These are phyloP conservation scores for Lepidium campestre DNA, from an alignment of 441 rosid genomes.

Conservation along the genomic window DNA sequence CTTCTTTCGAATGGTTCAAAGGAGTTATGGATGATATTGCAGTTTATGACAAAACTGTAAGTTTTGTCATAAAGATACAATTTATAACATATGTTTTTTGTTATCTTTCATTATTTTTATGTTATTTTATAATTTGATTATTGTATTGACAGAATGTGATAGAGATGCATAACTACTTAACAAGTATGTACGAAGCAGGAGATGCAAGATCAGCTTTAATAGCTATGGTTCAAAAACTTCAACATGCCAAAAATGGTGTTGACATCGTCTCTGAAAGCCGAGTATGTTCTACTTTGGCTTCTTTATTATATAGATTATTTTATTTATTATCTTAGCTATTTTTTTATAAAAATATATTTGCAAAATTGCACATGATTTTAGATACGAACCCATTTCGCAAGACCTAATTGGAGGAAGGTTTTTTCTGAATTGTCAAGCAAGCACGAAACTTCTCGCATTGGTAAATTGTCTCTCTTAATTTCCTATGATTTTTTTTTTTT, in stretches of 20 bases:
- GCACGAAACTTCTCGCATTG: conserved; percentile 62
- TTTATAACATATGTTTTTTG: background rate
- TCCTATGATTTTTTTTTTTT: too few species aligned
- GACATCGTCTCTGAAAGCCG: conserved; percentile 89
- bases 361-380: too few species aligned
- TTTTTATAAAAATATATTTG: too few species aligned
- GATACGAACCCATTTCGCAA: conserved; percentile 92
- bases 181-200: conserved; percentile 94
- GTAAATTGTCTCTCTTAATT: conserved; percentile 27
- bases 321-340: background rate
- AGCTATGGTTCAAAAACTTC: conserved; percentile 86
- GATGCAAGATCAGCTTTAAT: conserved; percentile 96
- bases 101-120: background rate
- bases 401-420: conserved; percentile 95
- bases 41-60: conserved; percentile 56
- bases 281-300: conserved; percentile 30
- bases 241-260: conserved; percentile 88
- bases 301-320: background rate
- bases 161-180: conserved; percentile 95
- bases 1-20: conserved; percentile 94
- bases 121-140: background rate
- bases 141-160: conserved; percentile 51
- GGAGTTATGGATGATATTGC: conserved; percentile 98
- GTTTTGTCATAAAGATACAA: too few species aligned
- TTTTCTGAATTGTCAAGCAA: conserved; percentile 46